Percentiles rank a stretch among this genome's conserved stretches.
Conservation (phyloP, 441 rosid genomes). For the Dalechampia spathulata region DNA sequence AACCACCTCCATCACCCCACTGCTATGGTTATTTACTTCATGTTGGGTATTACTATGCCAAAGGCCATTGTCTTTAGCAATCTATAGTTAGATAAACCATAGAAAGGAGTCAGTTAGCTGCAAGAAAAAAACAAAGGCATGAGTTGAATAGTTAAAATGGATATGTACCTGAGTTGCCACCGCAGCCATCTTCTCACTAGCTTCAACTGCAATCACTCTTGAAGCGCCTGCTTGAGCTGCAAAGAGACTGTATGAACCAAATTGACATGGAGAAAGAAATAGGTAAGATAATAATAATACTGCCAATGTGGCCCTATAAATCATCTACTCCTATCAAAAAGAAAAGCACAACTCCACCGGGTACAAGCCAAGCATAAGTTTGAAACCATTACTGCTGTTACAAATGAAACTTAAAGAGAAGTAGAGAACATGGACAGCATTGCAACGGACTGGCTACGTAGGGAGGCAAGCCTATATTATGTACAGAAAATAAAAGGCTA, state of each 20-base stretch:
- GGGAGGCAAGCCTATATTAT: too few relatives aligned
- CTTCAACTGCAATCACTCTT: slow-evolving; percentile 84
- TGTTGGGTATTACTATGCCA: slow-evolving; percentile 27
- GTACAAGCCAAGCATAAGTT: too few relatives aligned
- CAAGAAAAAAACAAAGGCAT: slow-evolving; percentile 2
- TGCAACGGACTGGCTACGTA: too few relatives aligned
- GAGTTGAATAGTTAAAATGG: slow-evolving; percentile 9
- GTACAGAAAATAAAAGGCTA: too few relatives aligned
- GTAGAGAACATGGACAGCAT: too few relatives aligned
- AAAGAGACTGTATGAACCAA: slow-evolving; percentile 51
- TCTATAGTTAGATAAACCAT: slow-evolving; percentile 31
- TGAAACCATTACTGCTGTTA: too few relatives aligned
- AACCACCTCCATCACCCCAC: slow-evolving; percentile 69
- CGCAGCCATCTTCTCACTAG: slow-evolving; percentile 89
- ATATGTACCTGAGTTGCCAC: slow-evolving; percentile 73
- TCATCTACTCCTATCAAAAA: too few relatives aligned
- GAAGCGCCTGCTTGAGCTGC: slow-evolving; percentile 91
- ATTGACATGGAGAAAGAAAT: neutral
- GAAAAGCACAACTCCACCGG: too few relatives aligned
- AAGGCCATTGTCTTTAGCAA: slow-evolving; percentile 72
- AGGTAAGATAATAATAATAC: too few relatives aligned
- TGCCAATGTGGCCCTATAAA: too few relatives aligned
- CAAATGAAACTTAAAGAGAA: too few relatives aligned
- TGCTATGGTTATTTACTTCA: slow-evolving; percentile 18
- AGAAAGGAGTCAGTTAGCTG: slow-evolving; percentile 12